phyloP scores from a whole-genome alignment of 2,329 filamentous ascomycete species.

The Fusarium sp. region DNA sequence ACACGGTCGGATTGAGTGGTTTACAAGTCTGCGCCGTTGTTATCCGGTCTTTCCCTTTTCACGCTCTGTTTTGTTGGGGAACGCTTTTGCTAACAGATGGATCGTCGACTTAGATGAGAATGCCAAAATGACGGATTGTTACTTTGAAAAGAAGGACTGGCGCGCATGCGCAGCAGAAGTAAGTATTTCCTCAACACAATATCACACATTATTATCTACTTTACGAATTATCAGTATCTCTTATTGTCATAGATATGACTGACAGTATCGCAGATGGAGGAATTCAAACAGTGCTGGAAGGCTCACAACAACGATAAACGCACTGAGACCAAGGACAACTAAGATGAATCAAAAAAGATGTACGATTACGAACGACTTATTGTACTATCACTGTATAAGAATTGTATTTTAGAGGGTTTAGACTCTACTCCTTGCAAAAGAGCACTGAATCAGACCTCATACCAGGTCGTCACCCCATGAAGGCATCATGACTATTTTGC shows the following conservation, averaged over 20 bases:
- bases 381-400: slow-evolving; percentile 9
- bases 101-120: slow-evolving; percentile 79
- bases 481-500: slow-evolving; percentile 28
- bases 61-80: slow-evolving; percentile 30
- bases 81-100: slow-evolving; percentile 14
- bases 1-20: accelerated
- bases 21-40: neutral
- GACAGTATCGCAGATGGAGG: slow-evolving; percentile 78
- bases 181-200: slow-evolving; percentile 55
- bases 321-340: slow-evolving; percentile 81
- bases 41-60: slow-evolving; percentile 5
- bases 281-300: slow-evolving; percentile 94
- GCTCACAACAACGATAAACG: slow-evolving; percentile 87
- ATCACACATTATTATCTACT: neutral
- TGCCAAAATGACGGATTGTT: slow-evolving; percentile 92
- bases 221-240: neutral
- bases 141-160: slow-evolving; percentile 97
- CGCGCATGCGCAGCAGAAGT: slow-evolving; percentile 90
- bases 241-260: slow-evolving; percentile 15
- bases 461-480: neutral
- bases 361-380: neutral
- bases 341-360: neutral
- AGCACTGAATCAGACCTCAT: neutral
- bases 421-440: neutral
- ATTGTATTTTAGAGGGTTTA: slow-evolving; percentile 1